A percentile compares a stretch with the other conserved stretches of the same genome.
These are phyloP conservation scores for Luzula sylvatica DNA, from an alignment of 176 grass and related monocot species.

Conservation along the genomic window DNA sequence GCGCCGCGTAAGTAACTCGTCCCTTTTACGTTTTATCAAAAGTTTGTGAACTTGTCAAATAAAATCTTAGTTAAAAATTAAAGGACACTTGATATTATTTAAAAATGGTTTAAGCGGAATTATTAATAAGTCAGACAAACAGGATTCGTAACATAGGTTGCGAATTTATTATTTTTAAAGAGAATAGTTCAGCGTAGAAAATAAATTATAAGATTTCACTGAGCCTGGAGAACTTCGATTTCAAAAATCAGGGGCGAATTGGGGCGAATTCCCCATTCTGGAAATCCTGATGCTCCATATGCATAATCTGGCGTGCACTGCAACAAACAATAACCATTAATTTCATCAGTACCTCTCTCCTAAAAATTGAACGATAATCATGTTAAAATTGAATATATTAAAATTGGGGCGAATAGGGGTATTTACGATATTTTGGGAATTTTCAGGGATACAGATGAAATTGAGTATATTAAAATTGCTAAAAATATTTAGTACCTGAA, in stretches of 20 bases:
- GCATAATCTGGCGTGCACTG: slow-evolving; percentile 97
- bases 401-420: neutral
- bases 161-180: neutral
- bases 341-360: no score
- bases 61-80: no score
- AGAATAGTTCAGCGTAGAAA: neutral
- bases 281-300: slow-evolving; percentile 63
- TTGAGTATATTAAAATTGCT: no score
- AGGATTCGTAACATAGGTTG: neutral
- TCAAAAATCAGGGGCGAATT: slow-evolving; percentile 69
- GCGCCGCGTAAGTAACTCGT: no score
- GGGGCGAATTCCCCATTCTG: slow-evolving; percentile 66
- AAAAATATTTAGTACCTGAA: slow-evolving; percentile 45
- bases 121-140: neutral
- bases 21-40: neutral
- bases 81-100: neutral
- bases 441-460: no score
- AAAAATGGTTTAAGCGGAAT: neutral
- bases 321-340: neutral
- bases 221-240: slow-evolving; percentile 65
- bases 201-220: slow-evolving; percentile 25
- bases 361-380: no score
- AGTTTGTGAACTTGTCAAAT: neutral
- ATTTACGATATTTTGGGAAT: neutral
- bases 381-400: no score